Conservation (phyloP, 257 asterid species). For the Solanum pimpinellifolium region DNA sequence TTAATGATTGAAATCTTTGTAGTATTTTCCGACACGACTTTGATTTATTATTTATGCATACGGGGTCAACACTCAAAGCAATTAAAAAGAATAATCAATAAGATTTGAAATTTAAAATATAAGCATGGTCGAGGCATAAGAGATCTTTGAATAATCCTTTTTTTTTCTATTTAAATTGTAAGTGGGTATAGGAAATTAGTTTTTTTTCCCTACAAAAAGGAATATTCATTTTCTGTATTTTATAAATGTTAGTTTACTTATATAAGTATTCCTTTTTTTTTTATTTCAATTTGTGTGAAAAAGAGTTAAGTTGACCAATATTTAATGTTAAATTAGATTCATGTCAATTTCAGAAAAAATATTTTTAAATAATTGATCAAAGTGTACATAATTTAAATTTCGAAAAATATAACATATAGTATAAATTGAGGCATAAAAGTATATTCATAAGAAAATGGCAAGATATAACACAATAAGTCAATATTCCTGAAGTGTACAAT, state of each 20-base stretch:
- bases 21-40: background rate
- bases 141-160: background rate
- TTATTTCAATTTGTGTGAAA: rapidly evolving
- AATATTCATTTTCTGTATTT: background rate
- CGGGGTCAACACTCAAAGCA: background rate
- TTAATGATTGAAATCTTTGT: background rate
- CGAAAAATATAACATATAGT: rapidly evolving
- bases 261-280: background rate
- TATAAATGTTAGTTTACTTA: background rate
- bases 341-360: background rate
- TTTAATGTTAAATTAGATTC: background rate
- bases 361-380: background rate
- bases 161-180: background rate
- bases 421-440: background rate
- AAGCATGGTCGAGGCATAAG: background rate
- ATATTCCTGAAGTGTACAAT: background rate
- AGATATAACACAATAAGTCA: background rate
- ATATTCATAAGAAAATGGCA: background rate
- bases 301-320: background rate
- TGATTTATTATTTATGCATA: background rate
- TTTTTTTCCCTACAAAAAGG: background rate
- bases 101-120: background rate
- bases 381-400: background rate
- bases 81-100: background rate
- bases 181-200: background rate